These are phyloP conservation scores for Mortierella sp. DNA, from an alignment of 371 early-diverging fungal species.

Conservation along the genomic window DNA sequence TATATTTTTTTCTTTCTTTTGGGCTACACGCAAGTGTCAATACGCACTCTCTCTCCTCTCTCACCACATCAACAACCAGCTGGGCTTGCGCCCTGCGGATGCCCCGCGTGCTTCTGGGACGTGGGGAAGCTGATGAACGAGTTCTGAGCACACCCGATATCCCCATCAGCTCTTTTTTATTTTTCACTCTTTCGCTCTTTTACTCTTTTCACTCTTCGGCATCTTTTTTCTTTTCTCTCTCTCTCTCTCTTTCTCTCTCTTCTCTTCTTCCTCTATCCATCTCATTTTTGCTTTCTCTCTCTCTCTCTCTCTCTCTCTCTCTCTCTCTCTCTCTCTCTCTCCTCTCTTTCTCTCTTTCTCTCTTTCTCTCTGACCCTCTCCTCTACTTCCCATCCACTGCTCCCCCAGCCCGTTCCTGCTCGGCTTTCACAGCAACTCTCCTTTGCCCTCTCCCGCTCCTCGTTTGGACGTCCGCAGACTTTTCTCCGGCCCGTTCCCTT, in stretches of 20 bases:
- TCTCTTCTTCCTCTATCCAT: not conserved
- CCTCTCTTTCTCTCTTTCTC: not conserved
- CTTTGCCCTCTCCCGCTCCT: not conserved
- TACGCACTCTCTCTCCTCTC: too few relatives aligned
- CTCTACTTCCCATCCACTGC: too few relatives aligned
- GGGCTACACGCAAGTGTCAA: too few relatives aligned
- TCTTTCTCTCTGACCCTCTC: not conserved
- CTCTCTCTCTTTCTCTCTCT: not conserved
- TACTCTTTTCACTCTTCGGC: not conserved
- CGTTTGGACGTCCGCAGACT: not conserved
- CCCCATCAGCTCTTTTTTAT: not conserved
- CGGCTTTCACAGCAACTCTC: not conserved
- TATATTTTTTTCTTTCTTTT: too few relatives aligned
- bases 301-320: constrained; percentile 1
- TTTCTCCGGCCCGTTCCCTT: not conserved
- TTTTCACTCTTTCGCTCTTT: not conserved
- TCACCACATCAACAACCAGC: too few relatives aligned
- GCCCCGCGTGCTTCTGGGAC: not conserved
- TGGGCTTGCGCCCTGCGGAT: too few relatives aligned
- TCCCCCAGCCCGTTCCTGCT: not conserved
- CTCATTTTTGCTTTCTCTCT: not conserved
- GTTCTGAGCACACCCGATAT: not conserved
- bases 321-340: not conserved
- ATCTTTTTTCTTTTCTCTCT: not conserved
- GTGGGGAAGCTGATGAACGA: constrained; percentile 1